Conservation (phyloP, 148 eudicot species). For the Mesembryanthemum crystallinum region DNA sequence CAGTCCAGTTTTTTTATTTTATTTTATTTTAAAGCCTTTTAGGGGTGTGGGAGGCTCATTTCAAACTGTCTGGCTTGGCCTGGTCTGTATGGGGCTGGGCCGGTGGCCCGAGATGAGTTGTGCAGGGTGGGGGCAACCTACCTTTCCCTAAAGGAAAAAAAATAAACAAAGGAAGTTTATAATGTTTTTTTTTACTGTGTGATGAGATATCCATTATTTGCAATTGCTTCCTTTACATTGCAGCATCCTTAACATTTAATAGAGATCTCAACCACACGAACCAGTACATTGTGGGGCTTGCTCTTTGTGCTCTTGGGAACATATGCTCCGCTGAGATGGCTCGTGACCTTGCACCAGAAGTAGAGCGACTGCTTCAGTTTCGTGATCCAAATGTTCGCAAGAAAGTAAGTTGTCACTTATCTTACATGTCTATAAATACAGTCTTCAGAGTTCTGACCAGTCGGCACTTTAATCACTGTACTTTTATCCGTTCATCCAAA, state of each 20-base stretch:
- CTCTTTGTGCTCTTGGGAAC: conserved; percentile 98
- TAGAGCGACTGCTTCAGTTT: conserved; percentile 85
- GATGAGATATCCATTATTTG: conserved; percentile 3
- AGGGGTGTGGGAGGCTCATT: too few relatives aligned
- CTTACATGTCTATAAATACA: neutral
- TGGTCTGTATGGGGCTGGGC: too few relatives aligned
- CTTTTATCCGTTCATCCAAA: conserved; percentile 1
- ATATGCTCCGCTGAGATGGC: conserved; percentile 99
- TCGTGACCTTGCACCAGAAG: conserved; percentile 98
- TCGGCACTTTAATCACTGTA: neutral
- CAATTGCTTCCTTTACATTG: conserved; percentile 3
- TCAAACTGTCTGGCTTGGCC: too few relatives aligned
- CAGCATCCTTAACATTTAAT: conserved; percentile 48
- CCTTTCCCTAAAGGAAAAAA: too few relatives aligned
- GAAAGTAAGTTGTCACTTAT: conserved; percentile 55
- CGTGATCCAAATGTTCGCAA: conserved; percentile 97
- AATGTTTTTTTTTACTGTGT: neutral
- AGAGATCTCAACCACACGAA: conserved; percentile 94
- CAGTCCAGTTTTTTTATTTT: too few relatives aligned
- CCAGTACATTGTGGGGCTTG: conserved; percentile 96
- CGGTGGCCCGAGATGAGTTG: too few relatives aligned
- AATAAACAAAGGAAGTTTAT: neutral
- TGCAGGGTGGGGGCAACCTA: too few relatives aligned
- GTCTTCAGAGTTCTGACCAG: too few relatives aligned
- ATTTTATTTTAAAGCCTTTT: too few relatives aligned